These are phyloP conservation scores for Obelidium mucronatum DNA, from an alignment of 192 early-diverging fungal genomes.

Conservation along the genomic window DNA sequence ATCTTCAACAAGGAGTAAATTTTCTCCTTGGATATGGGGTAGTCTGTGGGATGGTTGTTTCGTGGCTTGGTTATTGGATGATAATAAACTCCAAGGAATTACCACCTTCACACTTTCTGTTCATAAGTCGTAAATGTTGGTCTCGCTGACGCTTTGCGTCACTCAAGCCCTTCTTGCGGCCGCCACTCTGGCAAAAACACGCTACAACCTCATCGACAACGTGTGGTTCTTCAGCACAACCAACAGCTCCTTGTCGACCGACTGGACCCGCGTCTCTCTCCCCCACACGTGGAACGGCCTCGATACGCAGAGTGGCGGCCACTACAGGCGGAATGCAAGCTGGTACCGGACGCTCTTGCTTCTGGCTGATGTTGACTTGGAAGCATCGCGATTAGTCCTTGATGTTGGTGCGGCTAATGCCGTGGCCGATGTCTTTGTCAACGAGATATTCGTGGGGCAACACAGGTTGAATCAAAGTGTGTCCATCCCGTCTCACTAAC, in stretches of 20 bases:
- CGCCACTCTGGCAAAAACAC: too few species aligned
- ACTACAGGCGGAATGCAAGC: background rate
- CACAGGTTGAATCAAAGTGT: conserved; percentile 21
- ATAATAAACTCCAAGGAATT: too few species aligned
- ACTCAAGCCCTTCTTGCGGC: too few species aligned
- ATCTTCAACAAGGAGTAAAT: conserved; percentile 87
- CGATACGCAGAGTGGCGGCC: background rate
- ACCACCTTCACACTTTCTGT: too few species aligned
- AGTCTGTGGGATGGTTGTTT: too few species aligned
- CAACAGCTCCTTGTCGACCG: background rate
- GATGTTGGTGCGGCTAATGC: conserved; percentile 21
- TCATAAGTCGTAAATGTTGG: too few species aligned
- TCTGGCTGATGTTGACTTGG: background rate
- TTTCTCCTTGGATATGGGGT: too few species aligned
- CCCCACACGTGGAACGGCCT: conserved; percentile 3
- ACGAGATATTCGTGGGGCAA: background rate
- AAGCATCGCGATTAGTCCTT: background rate
- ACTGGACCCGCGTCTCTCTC: conserved; percentile 10
- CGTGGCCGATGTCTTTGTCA: conserved; percentile 1
- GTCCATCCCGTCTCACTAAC: background rate
- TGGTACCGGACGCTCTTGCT: conserved; percentile 7
- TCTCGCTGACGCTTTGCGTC: too few species aligned
- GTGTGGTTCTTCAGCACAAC: background rate
- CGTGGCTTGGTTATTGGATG: too few species aligned
- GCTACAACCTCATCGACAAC: background rate